Evolutionary conservation across 768 basidiomycete genomes (phyloP).

Genomic region (Panus rudis): DNA sequence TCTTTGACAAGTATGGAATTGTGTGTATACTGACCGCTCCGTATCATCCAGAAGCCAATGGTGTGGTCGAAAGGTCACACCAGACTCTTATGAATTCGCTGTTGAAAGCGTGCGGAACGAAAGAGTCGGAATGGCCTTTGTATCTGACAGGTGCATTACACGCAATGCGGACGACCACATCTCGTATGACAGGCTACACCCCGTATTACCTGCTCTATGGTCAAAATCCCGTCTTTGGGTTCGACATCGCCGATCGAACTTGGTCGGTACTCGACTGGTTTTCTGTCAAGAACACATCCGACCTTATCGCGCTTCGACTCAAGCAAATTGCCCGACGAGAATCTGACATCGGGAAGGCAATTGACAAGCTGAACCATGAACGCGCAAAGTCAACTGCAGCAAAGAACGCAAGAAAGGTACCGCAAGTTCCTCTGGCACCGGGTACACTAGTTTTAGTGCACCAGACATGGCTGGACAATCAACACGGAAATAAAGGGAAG

Average conservation of each 20-base stretch:
- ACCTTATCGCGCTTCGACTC: slow-evolving; percentile 21
- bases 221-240: slow-evolving; percentile 21
- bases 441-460: slow-evolving; percentile 27
- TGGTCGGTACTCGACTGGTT: slow-evolving; percentile 25
- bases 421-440: slow-evolving; percentile 10
- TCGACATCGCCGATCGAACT: slow-evolving; percentile 23
- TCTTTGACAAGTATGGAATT: slow-evolving; percentile 21
- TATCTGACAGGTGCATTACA: slow-evolving; percentile 20
- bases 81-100: slow-evolving; percentile 17
- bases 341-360: slow-evolving; percentile 1
- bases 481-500: slow-evolving; percentile 24
- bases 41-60: slow-evolving; percentile 27
- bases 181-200: slow-evolving; percentile 23
- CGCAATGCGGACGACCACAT: slow-evolving; percentile 20
- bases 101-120: slow-evolving; percentile 15
- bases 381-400: not conserved
- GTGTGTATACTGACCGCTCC: slow-evolving; percentile 22
- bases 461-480: slow-evolving; percentile 25
- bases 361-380: not conserved
- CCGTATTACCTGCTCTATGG: slow-evolving; percentile 29
- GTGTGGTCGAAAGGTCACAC: slow-evolving; percentile 23
- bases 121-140: slow-evolving; percentile 21
- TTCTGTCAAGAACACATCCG: slow-evolving; percentile 14
- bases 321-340: slow-evolving; percentile 3
- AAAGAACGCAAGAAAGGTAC: not conserved